Evolutionary conservation across 1,284 basidiomycete genomes (phyloP), one percentile per base, ranked within the genome.

Genomic region (Ganoderma sinense): DNA sequence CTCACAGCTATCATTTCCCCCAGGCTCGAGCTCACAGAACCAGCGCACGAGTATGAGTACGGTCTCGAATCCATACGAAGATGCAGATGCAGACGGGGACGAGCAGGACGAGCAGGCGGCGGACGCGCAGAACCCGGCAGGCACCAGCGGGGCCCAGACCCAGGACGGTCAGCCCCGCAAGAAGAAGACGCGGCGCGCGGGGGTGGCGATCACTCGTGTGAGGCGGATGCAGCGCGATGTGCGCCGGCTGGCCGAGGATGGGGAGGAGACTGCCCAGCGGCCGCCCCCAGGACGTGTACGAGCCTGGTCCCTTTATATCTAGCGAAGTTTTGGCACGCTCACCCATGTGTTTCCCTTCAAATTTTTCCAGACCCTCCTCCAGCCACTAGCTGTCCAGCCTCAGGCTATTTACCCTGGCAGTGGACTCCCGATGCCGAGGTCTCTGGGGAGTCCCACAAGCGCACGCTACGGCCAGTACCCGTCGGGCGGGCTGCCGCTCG

Each of bases 161-260:
- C 62, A 56, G 7, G 71, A 73, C 58, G 71, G 71, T 36, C 72
- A 73, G 69, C 70, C 70, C 39, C 69, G 61, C 67, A 73, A 70
- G 70, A 71, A 71, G 72, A 73, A 73, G 72, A 73, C 72, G 26
- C 66, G 72, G 26, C 70, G 72, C 36, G 72, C 72, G 26, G 72
- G 72, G 14, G 68, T 63, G 58, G 69, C 68, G 59, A 73, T 73
- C 66, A 73, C 72, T 29, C 72, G 70, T 56, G 70, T 69, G 31
- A 59, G 72, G 43, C 68, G 68, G 45, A 70, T 73, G 70, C 72
- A 73, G 65, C 72, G 72, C 51, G 72, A 71, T 64, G 72, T 73
- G 39, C 56, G 72, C 20, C 45, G 62, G 72, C 68, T 73, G n/a
- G 72, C 72, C 23, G 72, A 73, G 60, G 72, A 73, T 40, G 72